Evolutionary conservation across 2,329 filamentous ascomycete species (phyloP), one percentile per base, ranked within the genome.

Genomic region (Cladosporium austrohemisphaericum): DNA sequence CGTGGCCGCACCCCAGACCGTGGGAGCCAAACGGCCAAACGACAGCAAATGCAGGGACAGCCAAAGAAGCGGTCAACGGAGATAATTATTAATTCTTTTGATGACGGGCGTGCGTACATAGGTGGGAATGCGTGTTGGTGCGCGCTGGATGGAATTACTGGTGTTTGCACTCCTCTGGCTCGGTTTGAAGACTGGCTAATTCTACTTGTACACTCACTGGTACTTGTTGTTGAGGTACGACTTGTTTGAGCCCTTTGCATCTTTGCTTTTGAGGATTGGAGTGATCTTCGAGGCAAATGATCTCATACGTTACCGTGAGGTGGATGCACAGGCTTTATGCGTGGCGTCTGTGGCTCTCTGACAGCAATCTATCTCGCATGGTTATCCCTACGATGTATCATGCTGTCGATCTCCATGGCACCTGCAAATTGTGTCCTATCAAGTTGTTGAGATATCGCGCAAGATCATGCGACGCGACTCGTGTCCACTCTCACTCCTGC

Each of bases 31-130:
- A 8, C 31, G 16, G n/a, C 25, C 26, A 22, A 11, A 22, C 16
- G 13, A 6, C 11, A 22, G 13, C 18, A 9, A 44, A 20, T 35
- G 29, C 31, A 45, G 41, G 29, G 41, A 23, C 41, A 36, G 13
- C n/a, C n/a, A 11, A 45, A 35, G 33, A 33, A 47, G 44, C 44
- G 44, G 44, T 47, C 44, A 47, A 28, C 44, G 44, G 44, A 28
- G 25, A 47, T 47, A 47, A 37, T 35, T 6, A n/a, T 28, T 28
- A 11, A 28, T 28, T 28, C 11, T 11, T 28, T 11, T 28, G 25
- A 28, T 28, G 6, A 28, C 11, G 25, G 29, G 5, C 20, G 14
- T 8, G 13, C 16, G 41, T 20, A 13, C 19, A 14, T 31, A 32
- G 16, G 20, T 43, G 11, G 18, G 14, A 29, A 29, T 5, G 26